Percentiles rank a stretch among this genome's conserved stretches.
These are phyloP conservation scores for Sclerotiophoma versabilis DNA, from an alignment of 2,329 filamentous ascomycete genomes.

Conservation along the genomic window DNA sequence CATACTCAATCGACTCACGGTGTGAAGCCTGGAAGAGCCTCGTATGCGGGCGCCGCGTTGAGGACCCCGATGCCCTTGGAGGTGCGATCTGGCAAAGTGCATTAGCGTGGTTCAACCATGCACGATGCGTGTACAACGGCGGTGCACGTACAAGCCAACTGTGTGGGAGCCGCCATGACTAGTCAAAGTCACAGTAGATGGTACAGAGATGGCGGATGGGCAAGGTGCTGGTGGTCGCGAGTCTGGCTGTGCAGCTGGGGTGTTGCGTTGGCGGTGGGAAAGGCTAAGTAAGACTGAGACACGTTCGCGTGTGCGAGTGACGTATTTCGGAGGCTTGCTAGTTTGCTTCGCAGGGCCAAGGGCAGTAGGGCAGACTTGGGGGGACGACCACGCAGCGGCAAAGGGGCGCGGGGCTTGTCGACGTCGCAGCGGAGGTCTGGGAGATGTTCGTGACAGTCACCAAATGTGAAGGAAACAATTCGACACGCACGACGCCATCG, in stretches of 20 bases:
- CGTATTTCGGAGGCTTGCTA: constrained; percentile 32
- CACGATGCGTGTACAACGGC: neutral
- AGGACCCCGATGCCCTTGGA: constrained; percentile 95
- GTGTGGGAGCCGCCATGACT: constrained; percentile 92
- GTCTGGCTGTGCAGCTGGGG: constrained; percentile 35
- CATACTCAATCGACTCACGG: constrained; percentile 51
- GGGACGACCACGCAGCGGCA: constrained; percentile 41
- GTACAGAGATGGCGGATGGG: constrained; percentile 33
- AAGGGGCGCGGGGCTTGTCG: constrained; percentile 28
- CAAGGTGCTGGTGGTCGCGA: constrained; percentile 44
- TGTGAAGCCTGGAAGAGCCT: constrained; percentile 79
- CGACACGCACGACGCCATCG: constrained; percentile 6
- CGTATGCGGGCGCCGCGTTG: constrained; percentile 89
- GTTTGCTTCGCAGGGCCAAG: constrained; percentile 23
- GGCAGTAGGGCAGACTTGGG: constrained; percentile 41
- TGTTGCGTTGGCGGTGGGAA: constrained; percentile 36
- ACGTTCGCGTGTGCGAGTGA: constrained; percentile 39
- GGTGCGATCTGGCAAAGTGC: constrained; percentile 71
- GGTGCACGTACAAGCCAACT: constrained; percentile 78
- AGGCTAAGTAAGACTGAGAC: constrained; percentile 41
- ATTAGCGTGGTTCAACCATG: constrained; percentile 17
- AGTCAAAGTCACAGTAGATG: constrained; percentile 79
- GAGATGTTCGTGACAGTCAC: constrained; percentile 16
- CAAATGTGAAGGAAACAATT: constrained; percentile 10
- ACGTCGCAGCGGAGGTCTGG: constrained; percentile 20